Evolutionary conservation across 148 eudicot genomes (phyloP), one percentile per base, ranked within the genome.

Genomic region (Salicornia ramosissima): DNA sequence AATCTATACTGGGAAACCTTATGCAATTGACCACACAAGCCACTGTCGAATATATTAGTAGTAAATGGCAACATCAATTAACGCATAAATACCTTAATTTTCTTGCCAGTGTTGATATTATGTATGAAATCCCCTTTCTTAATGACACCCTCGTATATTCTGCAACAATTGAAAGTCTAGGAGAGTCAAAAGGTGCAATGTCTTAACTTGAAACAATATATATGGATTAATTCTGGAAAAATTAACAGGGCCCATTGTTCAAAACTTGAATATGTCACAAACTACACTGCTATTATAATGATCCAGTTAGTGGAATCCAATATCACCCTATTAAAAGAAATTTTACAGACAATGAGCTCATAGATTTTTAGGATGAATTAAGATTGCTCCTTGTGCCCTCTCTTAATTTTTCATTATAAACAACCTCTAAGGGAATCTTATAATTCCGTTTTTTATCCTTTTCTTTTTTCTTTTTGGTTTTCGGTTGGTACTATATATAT

Each of bases 21-120:
- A 13, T 51, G 40, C 4, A 31, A 6, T 51, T 28, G n/a, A 10
- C 45, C 63, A 9, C 63, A 9, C 46, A 12, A 31, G 4, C 50
- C 34, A 33, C 30, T 52, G 47, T 25, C 30, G 11, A 5, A 11
- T 29, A 11, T 29, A 50, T 2, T 14, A 52, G n/a, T 46, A 31
- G 8, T 36, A 25, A 52, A 51, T 14, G 50, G 43, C 9, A n/a
- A 66, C 1, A 76, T 46, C 65, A 60, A 53, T 28, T 28, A 36
- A 30, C 6, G 49, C 30, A 52, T 45, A 16, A 8, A n/a, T 70
- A 90, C 98, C 91, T 90, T 93, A 65, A 93, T 71, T 79, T 82
- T 90, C 89, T 93, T 93, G 73, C 97, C 96, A 11, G 95, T 93
- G 78, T 93, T 90, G 67, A 93, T 65, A 76, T 93, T 93, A 75